Base-by-base conservation (phyloP, 2,329 filamentous ascomycete genomes). In the Phialocephala sp. region DNA sequence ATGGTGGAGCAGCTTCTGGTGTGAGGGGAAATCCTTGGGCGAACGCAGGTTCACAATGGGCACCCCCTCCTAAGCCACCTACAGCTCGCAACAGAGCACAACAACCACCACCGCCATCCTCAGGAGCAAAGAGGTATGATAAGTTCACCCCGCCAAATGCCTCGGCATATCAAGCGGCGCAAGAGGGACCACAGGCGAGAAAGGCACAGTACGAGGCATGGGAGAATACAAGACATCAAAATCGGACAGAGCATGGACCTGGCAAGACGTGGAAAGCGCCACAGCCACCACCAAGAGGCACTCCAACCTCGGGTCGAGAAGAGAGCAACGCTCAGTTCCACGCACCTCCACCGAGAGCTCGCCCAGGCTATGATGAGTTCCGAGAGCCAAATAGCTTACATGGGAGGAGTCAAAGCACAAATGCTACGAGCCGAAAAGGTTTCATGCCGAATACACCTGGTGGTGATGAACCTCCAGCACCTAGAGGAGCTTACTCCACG, bases 1-100 rank as follows among this genome's bases (percentile, higher is more conserved):
- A 64, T 63, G 68, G 63, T 24, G 60, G 65, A 12, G 61, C 59
- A 41, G 63, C 70, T 60, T 68, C 71, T 41, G 68, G 67, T 20
- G 66, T 67, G 54, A 67, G 72, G 70, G 76, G 76, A 41, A 77
- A 77, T 63, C 76, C 76, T 52, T 77, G 72, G 70, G 68, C 75
- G 32, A 72, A 68, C 64, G 71, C 71, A 59, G 72, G 73, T 27
- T 68, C 74, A 15, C 68, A 75, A 66, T 77, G 64, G 52, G 68
- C 73, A 37, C 69, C 73, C 36, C 76, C 75, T 24, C 76, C 76
- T 4, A 76, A 72, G 63, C 61, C 71, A 14, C 74, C 73, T 15
- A 72, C 69, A n/a, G 67, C 72, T 62, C 66, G 70, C 35, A 59
- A 61, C 15, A 63, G 62, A 62, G 62, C 63, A 8, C 68, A 41